Base-by-base conservation (phyloP, 345 rosid species). In the Populus simonii region DNA sequence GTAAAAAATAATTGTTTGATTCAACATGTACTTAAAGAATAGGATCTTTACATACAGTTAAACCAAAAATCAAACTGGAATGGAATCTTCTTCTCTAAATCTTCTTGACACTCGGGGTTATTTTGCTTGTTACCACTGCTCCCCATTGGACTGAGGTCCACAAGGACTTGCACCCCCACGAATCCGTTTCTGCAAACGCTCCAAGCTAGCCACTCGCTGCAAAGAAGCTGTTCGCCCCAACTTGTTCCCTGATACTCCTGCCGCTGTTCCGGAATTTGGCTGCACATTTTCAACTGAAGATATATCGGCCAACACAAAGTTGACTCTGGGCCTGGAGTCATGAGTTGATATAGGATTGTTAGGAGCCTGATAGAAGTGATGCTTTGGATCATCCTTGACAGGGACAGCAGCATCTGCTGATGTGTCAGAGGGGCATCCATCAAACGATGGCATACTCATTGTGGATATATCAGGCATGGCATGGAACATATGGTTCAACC, bases 181-280 rank as follows among this genome's bases (percentile, higher is more conserved):
- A 53, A 93, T 95, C 80, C 90, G 88, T 83, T 95, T 93, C 81
- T 96, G 98, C 84, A 93, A 79, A 82, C 89, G 94, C 87, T 96
- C 98, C 86, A 95, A 88, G 87, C 97, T 95, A 62, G 92, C 92
- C 73, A 96, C 94, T 87, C 96, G 85, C 72, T 80, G 93, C 90
- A 95, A 41, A 12, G 98, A 93, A 80, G 86, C 84, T 55, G 98
- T 81, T 79, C 87, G 83, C 65, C 84, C 92, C 74, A 88, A 83
- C 84, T 91, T 95, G 87, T 84, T 86, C 23, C 88, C 89, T 6
- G 80, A 66, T 61, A 18, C 80, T 20, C 70, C 80, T 43, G 80
- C 62, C 66, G 81, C 71, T 74, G 81, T 59, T 74, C 80, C 61
- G 49, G 87, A 76, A 80, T 73, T 80, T 59, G 76, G 77, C 75